A percentile compares a stretch with the other conserved stretches of the same genome.
Evolutionary conservation across 768 basidiomycete genomes (phyloP).

Genomic region (Tulasnella sp.): DNA sequence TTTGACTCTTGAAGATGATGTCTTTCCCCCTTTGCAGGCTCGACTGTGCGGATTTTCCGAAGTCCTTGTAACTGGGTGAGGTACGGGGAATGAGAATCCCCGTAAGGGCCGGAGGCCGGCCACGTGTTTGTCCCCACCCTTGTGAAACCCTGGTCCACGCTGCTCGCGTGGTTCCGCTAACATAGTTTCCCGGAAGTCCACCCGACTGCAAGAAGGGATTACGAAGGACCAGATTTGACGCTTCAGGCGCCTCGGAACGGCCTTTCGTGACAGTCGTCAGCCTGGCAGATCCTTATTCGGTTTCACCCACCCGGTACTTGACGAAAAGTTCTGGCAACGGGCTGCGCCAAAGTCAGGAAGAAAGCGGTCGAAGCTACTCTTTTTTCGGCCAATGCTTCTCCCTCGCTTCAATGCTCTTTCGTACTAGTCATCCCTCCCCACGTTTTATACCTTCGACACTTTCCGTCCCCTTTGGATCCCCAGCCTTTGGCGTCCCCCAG

Average conservation of each 20-base stretch:
- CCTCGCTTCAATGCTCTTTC: background rate
- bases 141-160: background rate
- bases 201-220: background rate
- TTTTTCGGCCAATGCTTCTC: background rate
- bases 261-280: background rate
- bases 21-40: background rate
- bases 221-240: background rate
- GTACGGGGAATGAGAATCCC: background rate
- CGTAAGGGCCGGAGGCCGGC: constrained; percentile 1
- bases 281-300: background rate
- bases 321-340: background rate
- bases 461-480: background rate
- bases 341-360: background rate
- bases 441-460: background rate
- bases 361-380: background rate
- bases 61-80: background rate
- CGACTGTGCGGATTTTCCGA: background rate
- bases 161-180: constrained; percentile 1
- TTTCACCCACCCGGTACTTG: background rate
- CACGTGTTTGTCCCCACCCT: background rate
- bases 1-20: background rate
- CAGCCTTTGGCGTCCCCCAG: background rate
- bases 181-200: background rate
- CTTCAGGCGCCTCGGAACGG: background rate
- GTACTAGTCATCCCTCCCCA: background rate